Evolutionary conservation across 2,329 filamentous ascomycete genomes (phyloP).

Genomic region (Sordariomycetes sp.): DNA sequence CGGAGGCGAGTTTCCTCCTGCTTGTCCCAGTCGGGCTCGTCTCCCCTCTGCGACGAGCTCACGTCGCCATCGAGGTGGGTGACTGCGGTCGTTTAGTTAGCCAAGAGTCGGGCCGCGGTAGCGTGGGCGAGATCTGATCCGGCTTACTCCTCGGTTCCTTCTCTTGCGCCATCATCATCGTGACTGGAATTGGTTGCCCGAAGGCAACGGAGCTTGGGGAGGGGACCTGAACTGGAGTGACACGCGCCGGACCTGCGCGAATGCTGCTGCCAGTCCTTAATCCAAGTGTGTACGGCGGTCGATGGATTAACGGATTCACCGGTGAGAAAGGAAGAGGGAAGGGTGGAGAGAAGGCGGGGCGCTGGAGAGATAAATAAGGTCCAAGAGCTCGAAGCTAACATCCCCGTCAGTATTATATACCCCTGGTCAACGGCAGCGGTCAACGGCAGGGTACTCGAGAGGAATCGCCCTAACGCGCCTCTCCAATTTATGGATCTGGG

Average conservation of each 20-base stretch:
- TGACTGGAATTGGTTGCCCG: not conserved
- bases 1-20: slow-evolving; percentile 37
- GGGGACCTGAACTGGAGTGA: not conserved
- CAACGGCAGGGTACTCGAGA: not conserved
- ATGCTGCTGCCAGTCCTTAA: not conserved
- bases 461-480: not conserved
- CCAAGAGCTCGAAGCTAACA: not conserved
- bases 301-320: not conserved
- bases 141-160: not conserved
- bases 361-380: not conserved
- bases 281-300: not conserved
- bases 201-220: no score
- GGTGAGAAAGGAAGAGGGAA: not conserved
- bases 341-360: not conserved
- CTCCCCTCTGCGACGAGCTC: not conserved
- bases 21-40: slow-evolving; percentile 27
- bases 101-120: not conserved
- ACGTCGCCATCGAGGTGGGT: not conserved
- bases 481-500: not conserved
- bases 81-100: not conserved
- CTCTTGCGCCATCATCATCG: not conserved
- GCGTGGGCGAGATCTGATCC: not conserved
- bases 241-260: not conserved
- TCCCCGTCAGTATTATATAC: not conserved
- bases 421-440: not conserved